Evolutionary conservation across 305 asterid species (phyloP).

Genomic region (Solanum hybrid): DNA sequence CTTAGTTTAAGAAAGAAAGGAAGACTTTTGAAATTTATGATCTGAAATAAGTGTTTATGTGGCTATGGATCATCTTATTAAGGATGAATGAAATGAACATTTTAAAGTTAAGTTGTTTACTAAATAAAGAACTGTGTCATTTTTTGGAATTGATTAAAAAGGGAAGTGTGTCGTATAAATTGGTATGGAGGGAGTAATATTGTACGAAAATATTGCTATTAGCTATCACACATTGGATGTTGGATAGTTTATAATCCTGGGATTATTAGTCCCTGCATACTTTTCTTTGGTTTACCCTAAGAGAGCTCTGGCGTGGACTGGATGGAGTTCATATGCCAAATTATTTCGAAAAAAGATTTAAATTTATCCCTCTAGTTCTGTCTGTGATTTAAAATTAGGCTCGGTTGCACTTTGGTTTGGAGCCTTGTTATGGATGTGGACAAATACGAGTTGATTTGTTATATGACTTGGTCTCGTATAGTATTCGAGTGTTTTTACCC

Average conservation of each 20-base stretch:
- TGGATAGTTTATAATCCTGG: not conserved
- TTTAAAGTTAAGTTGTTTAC: not conserved
- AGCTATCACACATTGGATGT: not conserved
- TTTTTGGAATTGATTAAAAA: no score
- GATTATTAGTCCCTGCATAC: not conserved
- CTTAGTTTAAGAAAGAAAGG: no score
- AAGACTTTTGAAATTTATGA: not conserved
- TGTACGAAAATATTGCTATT: not conserved
- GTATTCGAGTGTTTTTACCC: not conserved
- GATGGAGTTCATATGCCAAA: not conserved
- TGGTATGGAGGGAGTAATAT: not conserved
- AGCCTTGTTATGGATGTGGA: not conserved
- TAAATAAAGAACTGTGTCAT: not conserved
- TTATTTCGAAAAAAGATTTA: not conserved
- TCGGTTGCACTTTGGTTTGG: not conserved
- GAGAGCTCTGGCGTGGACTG: not conserved
- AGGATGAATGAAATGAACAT: not conserved
- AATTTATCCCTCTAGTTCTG: not conserved
- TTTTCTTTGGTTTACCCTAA: not conserved
- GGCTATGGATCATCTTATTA: not conserved
- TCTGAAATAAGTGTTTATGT: not conserved
- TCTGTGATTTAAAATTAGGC: not conserved
- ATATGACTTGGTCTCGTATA: not conserved
- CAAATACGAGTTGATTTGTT: not conserved
- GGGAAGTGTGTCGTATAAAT: not conserved